Base-by-base conservation (phyloP, 2,329 filamentous ascomycete species). In the Penicillium griseofulvum region DNA sequence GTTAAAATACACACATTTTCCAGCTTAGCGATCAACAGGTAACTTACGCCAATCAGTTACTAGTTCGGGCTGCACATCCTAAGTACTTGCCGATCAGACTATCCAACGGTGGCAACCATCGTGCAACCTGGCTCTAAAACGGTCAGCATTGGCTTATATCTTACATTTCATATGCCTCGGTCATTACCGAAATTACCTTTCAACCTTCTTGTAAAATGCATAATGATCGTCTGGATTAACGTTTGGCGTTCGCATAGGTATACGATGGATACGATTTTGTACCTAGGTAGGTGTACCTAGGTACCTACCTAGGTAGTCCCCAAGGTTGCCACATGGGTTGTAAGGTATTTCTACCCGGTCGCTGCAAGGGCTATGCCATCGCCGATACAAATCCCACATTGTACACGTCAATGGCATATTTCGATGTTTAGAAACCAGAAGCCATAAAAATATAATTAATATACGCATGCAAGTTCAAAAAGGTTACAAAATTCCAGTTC, bases 21-120 rank as follows among this genome's bases (percentile, higher is more conserved):
- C 39, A 44, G 49, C 55, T 39, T 34, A 52, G 28, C 28, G 59
- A 60, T 62, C 59, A 56, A 44, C 61, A 57, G 56, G 57, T 58
- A 60, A 58, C 49, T 43, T 44, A 50, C 52, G 59, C 39, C 41
- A 51, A 63, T 64, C 63, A 39, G 56, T 63, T 54, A 24, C 61
- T 43, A 14, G 49, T 55, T 50, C 24, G 49, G 46, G 29, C 43
- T 36, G 37, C 58, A 50, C 52, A 54, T 55, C 42, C 44, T 17
- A 49, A 52, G 52, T 58, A 55, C 52, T 49, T 55, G 56, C 56
- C 60, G 61, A 64, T 62, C 61, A 59, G 43, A 36, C 57, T 55
- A 63, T 62, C 54, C 54, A 63, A 59, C 59, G 59, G 62, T 63
- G 61, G 62, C 59, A 33, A 60, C 46, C 41, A 59, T 51, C 54